Percentiles rank a stretch among this genome's conserved stretches.
phyloP scores from a whole-genome alignment of 345 rosid species.

The Tarenaya hassleriana region DNA sequence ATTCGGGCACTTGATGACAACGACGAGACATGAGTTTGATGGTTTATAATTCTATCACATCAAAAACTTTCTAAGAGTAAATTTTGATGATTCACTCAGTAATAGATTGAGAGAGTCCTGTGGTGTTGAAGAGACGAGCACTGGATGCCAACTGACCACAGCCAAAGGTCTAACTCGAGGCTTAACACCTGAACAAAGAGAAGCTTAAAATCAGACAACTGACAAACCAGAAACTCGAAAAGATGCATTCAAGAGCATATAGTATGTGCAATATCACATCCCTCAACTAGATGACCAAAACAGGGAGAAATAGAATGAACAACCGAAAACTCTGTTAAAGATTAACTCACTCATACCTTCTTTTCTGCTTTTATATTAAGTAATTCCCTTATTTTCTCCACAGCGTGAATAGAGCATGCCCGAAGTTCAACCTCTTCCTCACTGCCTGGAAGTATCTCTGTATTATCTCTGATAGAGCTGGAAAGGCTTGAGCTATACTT shows the following conservation, averaged over 20 bases:
- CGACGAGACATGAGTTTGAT: not conserved
- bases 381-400: conserved; percentile 70
- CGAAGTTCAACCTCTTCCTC: conserved; percentile 82
- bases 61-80: not conserved
- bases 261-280: not conserved
- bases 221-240: not conserved
- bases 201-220: not conserved
- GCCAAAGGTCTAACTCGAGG: conserved; percentile 82
- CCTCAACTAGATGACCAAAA: not conserved
- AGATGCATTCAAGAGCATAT: not conserved
- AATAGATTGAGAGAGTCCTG: conserved; percentile 62
- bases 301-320: not conserved
- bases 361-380: conserved; percentile 46
- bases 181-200: conserved; percentile 50
- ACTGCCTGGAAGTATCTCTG: conserved; percentile 58
- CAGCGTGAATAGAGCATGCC: conserved; percentile 77
- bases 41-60: not conserved
- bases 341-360: conserved; percentile 39
- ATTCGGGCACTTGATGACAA: not conserved
- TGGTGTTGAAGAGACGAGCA: conserved; percentile 52
- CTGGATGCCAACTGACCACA: conserved; percentile 63
- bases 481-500: conserved; percentile 53
- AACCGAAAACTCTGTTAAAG: no score
- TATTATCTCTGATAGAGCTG: conserved; percentile 35
- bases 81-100: conserved; percentile 25